phyloP scores from a whole-genome alignment of 2,329 filamentous ascomycete species.

The Alternaria sp. region DNA sequence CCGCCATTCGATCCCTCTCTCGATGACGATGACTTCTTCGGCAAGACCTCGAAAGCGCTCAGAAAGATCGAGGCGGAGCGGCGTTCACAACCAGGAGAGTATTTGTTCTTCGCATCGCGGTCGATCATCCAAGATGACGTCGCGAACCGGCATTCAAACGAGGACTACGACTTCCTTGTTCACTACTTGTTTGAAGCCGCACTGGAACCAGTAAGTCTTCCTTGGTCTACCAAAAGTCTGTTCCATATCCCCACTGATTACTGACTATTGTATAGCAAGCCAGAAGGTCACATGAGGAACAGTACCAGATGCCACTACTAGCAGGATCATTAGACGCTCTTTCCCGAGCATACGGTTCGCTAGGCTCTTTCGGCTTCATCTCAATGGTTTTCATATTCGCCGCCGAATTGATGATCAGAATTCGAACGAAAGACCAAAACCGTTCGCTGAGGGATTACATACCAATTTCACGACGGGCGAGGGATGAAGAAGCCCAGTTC shows the following conservation, averaged over 20 bases:
- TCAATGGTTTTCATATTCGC: neutral
- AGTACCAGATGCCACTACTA: neutral
- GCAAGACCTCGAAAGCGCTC: neutral
- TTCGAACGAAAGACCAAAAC: neutral
- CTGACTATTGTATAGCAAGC: neutral
- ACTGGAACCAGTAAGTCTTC: neutral
- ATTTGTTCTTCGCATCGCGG: neutral
- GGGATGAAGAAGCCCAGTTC: neutral
- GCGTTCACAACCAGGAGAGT: neutral
- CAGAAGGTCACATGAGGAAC: neutral
- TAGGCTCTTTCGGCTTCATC: neutral
- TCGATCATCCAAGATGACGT: neutral
- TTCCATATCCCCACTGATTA: neutral
- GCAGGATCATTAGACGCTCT: neutral
- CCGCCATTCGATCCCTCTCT: neutral
- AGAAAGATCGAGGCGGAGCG: neutral
- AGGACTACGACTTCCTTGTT: neutral
- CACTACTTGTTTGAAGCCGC: neutral
- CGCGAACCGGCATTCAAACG: neutral
- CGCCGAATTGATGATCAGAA: neutral
- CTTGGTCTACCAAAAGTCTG: neutral
- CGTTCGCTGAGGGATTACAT: neutral
- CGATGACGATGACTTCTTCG: neutral
- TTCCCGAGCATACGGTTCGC: neutral
- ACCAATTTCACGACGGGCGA: neutral